Evolutionary conservation across 768 basidiomycete genomes (phyloP).

Genomic region (Pleurotus pulmonarius): DNA sequence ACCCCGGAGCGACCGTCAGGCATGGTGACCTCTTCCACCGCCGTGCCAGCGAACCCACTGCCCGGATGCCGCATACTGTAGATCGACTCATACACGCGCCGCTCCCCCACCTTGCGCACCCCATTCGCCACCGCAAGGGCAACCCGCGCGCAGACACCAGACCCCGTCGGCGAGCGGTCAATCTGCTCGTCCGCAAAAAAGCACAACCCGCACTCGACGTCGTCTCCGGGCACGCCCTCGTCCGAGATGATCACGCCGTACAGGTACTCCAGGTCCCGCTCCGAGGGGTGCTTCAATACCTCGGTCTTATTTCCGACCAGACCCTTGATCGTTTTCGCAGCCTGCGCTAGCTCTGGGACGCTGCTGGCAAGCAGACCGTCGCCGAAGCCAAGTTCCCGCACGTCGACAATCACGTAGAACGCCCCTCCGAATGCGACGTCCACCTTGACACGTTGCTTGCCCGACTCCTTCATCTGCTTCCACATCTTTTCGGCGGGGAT

Average conservation of each 20-base stretch:
- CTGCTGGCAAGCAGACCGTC: constrained; percentile 14
- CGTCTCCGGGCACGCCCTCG: constrained; percentile 5
- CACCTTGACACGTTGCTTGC: constrained; percentile 17
- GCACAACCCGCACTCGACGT: constrained; percentile 22
- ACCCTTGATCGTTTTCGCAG: constrained; percentile 24
- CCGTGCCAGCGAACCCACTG: constrained; percentile 22
- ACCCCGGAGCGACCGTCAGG: constrained; percentile 10
- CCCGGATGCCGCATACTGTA: constrained; percentile 19
- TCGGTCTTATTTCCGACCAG: constrained; percentile 16
- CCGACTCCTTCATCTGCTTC: constrained; percentile 15
- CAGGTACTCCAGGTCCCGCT: constrained; percentile 28
- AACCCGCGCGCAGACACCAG: constrained; percentile 33
- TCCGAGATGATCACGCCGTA: constrained; percentile 37
- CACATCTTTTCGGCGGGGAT: constrained; percentile 24
- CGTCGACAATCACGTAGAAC: constrained; percentile 34
- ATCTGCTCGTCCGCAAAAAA: constrained; percentile 37
- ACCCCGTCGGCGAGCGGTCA: constrained; percentile 36
- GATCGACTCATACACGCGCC: constrained; percentile 29
- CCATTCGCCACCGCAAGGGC: constrained; percentile 31
- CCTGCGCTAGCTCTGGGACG: constrained; percentile 23
- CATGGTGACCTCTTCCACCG: constrained; percentile 11
- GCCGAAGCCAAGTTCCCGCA: constrained; percentile 29
- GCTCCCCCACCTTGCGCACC: constrained; percentile 20
- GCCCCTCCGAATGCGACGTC: constrained; percentile 36
- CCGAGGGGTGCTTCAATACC: constrained; percentile 25